These are phyloP conservation scores for Cryptosporidium canis DNA, from an alignment of 169 alveolate species.

Conservation along the genomic window DNA sequence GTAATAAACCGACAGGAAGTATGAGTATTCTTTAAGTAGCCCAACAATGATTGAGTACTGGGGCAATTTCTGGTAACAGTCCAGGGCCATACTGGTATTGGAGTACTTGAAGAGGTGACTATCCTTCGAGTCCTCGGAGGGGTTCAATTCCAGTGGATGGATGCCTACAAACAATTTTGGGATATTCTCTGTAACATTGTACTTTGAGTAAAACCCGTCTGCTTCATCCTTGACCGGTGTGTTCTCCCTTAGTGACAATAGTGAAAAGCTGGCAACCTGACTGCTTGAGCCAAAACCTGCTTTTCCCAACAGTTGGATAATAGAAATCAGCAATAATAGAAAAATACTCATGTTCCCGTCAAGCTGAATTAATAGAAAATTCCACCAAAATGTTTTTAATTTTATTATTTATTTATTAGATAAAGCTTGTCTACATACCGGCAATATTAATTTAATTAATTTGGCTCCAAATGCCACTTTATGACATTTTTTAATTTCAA, in stretches of 20 bases:
- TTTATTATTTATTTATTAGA: background rate
- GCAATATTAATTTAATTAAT: background rate
- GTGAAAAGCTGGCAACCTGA: background rate
- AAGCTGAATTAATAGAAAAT: background rate
- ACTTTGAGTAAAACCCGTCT: background rate
- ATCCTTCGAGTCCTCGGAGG: background rate
- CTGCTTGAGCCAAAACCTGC: background rate
- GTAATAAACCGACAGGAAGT: slow-evolving; percentile 8
- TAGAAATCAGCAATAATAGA: background rate
- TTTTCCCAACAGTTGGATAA: background rate
- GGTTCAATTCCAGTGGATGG: background rate
- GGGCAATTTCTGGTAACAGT: slow-evolving; percentile 26
- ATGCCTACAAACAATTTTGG: slow-evolving; percentile 3
- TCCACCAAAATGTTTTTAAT: background rate
- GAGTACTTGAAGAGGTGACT: background rate
- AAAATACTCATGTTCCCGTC: background rate
- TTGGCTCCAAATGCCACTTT: slow-evolving; percentile 2
- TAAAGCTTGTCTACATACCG: background rate
- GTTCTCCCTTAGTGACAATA: background rate
- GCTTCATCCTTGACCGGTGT: background rate
- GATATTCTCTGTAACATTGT: slow-evolving; percentile 1
- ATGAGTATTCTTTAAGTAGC: slow-evolving; percentile 16
- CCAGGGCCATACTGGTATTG: slow-evolving; percentile 27
- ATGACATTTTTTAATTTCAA: background rate
- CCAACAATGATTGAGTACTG: slow-evolving; percentile 12